Percentiles rank a stretch among this genome's conserved stretches.
Conservation (phyloP, 495 filamentous ascomycete species). For the Clavariopsis aquatica region DNA sequence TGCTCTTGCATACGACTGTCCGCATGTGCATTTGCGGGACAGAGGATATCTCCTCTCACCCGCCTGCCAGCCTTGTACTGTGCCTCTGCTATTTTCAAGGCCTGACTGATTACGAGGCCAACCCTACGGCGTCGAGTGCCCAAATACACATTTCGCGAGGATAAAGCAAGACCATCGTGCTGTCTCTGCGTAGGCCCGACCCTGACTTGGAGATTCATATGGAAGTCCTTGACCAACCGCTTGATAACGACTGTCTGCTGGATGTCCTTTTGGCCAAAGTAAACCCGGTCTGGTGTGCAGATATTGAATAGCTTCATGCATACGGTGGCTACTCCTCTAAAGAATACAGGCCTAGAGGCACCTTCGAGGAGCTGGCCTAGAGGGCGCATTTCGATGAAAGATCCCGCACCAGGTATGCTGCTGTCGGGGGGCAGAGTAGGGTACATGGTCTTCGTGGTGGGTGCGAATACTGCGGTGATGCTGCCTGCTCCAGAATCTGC, state of each 20-base stretch:
- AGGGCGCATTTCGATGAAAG: slow-evolving; percentile 92
- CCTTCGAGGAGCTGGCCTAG: slow-evolving; percentile 80
- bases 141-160: slow-evolving; percentile 90
- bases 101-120: slow-evolving; percentile 68
- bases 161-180: slow-evolving; percentile 84
- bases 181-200: slow-evolving; percentile 77
- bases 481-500: slow-evolving; percentile 57
- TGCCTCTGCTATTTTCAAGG: slow-evolving; percentile 69
- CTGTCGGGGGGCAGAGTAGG: slow-evolving; percentile 81
- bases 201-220: slow-evolving; percentile 72
- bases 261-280: slow-evolving; percentile 97
- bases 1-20: slow-evolving; percentile 60
- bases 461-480: slow-evolving; percentile 81
- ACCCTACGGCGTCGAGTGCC: slow-evolving; percentile 69
- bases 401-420: slow-evolving; percentile 65
- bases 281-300: slow-evolving; percentile 80
- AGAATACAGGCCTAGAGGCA: slow-evolving; percentile 86
- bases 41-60: slow-evolving; percentile 64
- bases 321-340: slow-evolving; percentile 92
- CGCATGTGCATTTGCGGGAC: slow-evolving; percentile 60
- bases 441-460: slow-evolving; percentile 82
- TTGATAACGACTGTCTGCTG: slow-evolving; percentile 92
- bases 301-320: slow-evolving; percentile 98
- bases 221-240: slow-evolving; percentile 84
- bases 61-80: slow-evolving; percentile 61